phyloP scores from a whole-genome alignment of 805 yeast genomes.

The Myxozyma monticola region DNA sequence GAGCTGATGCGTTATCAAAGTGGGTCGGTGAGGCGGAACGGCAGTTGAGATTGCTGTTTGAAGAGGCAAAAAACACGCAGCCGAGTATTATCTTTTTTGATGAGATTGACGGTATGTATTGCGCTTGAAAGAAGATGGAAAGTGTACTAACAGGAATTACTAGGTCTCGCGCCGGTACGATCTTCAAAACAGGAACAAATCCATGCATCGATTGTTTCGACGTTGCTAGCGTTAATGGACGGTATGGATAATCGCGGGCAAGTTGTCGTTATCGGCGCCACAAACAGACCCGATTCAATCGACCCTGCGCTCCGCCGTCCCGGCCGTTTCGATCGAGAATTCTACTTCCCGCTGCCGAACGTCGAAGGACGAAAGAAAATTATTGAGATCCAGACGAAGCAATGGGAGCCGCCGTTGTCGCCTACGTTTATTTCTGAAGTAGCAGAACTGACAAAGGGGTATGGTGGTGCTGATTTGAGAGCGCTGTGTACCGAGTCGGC shows the following conservation, averaged over 20 bases:
- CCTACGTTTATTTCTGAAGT: constrained; percentile 60
- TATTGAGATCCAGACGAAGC: constrained; percentile 78
- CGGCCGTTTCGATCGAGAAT: constrained; percentile 95
- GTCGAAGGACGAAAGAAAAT: constrained; percentile 74
- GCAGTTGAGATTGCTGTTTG: constrained; percentile 83
- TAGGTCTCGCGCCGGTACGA: constrained; percentile 84
- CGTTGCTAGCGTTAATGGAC: constrained; percentile 93
- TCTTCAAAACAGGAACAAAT: constrained; percentile 97
- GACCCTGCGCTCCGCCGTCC: constrained; percentile 98
- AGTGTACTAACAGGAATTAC: neutral
- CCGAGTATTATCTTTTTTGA: constrained; percentile 96
- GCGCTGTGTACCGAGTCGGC: constrained; percentile 97
- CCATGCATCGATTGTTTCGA: constrained; percentile 95
- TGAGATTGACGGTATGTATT: constrained; percentile 78
- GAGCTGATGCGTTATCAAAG: constrained; percentile 94
- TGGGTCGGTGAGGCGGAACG: constrained; percentile 99
- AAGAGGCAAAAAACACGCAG: constrained; percentile 93
- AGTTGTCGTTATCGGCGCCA: constrained; percentile 96
- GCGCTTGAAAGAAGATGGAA: too few species aligned
- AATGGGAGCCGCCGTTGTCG: constrained; percentile 78
- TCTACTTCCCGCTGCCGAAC: constrained; percentile 93
- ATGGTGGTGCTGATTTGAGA: constrained; percentile 95
- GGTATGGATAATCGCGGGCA: constrained; percentile 99
- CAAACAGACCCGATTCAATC: constrained; percentile 96
- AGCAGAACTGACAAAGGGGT: constrained; percentile 85